Evolutionary conservation across 1,139 yeast species (phyloP).

Genomic region (Blastobotrys raffinosifermentans): DNA sequence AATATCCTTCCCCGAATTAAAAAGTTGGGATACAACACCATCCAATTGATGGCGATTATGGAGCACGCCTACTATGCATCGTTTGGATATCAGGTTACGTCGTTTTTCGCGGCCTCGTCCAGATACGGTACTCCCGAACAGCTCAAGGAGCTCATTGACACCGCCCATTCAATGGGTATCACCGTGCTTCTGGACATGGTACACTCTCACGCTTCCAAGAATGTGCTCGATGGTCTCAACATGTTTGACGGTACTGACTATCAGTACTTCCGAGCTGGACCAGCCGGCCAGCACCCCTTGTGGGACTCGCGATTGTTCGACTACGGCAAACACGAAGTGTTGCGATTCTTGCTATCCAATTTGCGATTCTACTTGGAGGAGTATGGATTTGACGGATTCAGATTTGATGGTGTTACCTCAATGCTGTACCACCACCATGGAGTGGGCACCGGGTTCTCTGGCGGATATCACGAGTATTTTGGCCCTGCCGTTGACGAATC

Average conservation of each 20-base stretch:
- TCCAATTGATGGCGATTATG: conserved; percentile 97
- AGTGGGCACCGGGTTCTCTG: conserved; percentile 79
- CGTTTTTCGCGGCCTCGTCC: conserved; percentile 83
- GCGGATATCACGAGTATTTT: conserved; percentile 88
- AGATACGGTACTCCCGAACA: conserved; percentile 95
- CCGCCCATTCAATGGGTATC: conserved; percentile 85
- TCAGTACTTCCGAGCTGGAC: conserved; percentile 86
- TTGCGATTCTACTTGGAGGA: conserved; percentile 78
- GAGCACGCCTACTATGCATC: conserved; percentile 98
- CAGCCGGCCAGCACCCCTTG: conserved; percentile 77
- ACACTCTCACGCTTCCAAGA: conserved; percentile 93
- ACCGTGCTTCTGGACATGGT: conserved; percentile 86
- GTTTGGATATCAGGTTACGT: conserved; percentile 93
- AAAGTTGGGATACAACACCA: conserved; percentile 81
- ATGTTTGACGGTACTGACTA: conserved; percentile 94
- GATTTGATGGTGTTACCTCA: conserved; percentile 95
- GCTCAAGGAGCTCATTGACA: conserved; percentile 79
- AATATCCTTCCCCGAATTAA: conserved; percentile 80
- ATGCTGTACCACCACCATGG: conserved; percentile 94
- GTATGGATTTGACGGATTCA: conserved; percentile 86
- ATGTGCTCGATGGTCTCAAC: conserved; percentile 89
- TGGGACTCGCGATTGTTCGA: conserved; percentile 96
- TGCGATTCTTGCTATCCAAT: conserved; percentile 82
- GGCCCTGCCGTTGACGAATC: conserved; percentile 79
- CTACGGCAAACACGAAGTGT: conserved; percentile 84